phyloP scores from a whole-genome alignment of 2,329 filamentous ascomycete genomes.

The Cryphonectria parasitica region DNA sequence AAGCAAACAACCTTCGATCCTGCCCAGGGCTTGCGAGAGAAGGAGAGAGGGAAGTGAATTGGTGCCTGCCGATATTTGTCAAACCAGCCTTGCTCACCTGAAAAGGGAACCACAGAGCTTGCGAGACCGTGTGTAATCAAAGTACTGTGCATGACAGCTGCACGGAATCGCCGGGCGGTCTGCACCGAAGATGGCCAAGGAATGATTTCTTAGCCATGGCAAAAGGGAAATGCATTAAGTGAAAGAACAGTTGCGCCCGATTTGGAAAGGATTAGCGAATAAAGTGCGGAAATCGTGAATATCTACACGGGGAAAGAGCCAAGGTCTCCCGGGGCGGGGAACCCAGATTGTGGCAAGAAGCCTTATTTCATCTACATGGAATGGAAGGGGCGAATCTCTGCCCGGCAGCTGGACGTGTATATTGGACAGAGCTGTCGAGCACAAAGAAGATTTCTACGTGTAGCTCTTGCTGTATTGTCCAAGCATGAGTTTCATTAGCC shows the following conservation, averaged over 20 bases:
- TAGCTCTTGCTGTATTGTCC: neutral
- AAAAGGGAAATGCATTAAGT: conserved; percentile 30
- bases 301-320: conserved; percentile 14
- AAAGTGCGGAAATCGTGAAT: conserved; percentile 34
- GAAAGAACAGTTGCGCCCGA: conserved; percentile 31
- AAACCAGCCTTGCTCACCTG: neutral
- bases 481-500: neutral
- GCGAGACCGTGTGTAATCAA: conserved; percentile 23
- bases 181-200: conserved; percentile 29
- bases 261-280: conserved; percentile 42
- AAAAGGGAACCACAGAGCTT: neutral
- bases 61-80: neutral
- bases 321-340: neutral
- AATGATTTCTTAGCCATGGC: conserved; percentile 29
- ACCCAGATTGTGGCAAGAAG: conserved; percentile 3
- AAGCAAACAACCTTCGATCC: conserved; percentile 6
- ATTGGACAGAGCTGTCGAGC: neutral
- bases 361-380: neutral
- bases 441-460: neutral
- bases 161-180: conserved; percentile 9
- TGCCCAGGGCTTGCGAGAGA: neutral
- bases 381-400: conserved; percentile 4
- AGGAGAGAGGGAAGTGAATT: neutral
- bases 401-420: conserved; percentile 15
- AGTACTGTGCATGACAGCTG: conserved; percentile 29